Base-by-base conservation (phyloP, 2,329 filamentous ascomycete species). In the Bipolaris zeicola region DNA sequence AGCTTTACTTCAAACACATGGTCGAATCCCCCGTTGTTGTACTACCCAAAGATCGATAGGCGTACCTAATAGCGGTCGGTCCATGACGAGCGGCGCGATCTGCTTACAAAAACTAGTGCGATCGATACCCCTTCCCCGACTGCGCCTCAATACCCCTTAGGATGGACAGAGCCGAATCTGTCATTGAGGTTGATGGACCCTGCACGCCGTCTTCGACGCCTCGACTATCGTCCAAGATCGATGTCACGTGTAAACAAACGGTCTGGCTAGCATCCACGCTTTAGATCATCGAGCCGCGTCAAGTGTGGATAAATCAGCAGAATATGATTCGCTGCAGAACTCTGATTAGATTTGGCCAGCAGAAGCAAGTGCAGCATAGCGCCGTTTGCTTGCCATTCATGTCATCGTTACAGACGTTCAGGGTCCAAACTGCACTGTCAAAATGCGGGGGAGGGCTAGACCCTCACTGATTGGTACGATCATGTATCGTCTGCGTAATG, bases 381-480 rank as follows among this genome's bases (percentile, higher is more conserved):
- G 46, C 50, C 48, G 50, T 54, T 42, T n/a, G 39, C 37, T 60
- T 55, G 53, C 54, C 48, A 56, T 63, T 58, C 61, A 58, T 62
- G 57, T 67, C 64, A 67, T 68, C 52, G 53, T 57, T 69, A 63
- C 61, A 51, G 53, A 49, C 57, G 47, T 41, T 49, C 64, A 68
- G 66, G 68, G 68, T 72, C 63, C 60, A 66, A 61, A 57, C 57
- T 62, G 56, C 58, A 54, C 59, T 50, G 58, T 57, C 48, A 59
- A 49, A 67, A 62, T 71, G 72, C 72, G 72, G 73, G 73, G 73
- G 66, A 74, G 62, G 57, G 57, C 22, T 37, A 52, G 8, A n/a
- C 51, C 42, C 37, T 28, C 50, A 58, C 60, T 70, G 59, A 76
- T 75, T 76, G 73, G 73, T 57, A 69, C 71, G 72, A 75, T 74